A percentile compares a stretch with the other conserved stretches of the same genome.
These are phyloP conservation scores for Tubosaeta brunneosetosa DNA, from an alignment of 768 basidiomycete species.

Conservation along the genomic window DNA sequence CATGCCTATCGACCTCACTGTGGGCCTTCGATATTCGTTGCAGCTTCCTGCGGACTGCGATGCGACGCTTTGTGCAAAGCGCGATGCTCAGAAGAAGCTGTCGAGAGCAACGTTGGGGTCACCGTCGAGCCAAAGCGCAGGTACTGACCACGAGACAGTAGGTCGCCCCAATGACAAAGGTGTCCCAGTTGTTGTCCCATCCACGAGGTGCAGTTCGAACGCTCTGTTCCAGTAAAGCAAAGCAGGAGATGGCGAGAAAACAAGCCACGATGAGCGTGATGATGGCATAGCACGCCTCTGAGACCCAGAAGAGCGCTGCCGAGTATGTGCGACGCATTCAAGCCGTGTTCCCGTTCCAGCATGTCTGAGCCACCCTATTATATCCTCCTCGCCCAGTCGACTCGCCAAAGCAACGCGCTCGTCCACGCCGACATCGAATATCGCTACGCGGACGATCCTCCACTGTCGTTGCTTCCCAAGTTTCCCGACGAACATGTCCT, in stretches of 20 bases:
- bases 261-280: conserved; percentile 48
- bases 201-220: conserved; percentile 57
- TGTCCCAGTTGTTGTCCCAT: conserved; percentile 63
- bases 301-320: conserved; percentile 45
- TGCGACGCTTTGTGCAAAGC: conserved; percentile 63
- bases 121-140: neutral
- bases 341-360: neutral
- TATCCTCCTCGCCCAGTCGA: conserved; percentile 60
- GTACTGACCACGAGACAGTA: conserved; percentile 65
- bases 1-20: conserved; percentile 45
- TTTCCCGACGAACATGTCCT: conserved; percentile 66
- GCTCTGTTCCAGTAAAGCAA: conserved; percentile 65
- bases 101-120: neutral
- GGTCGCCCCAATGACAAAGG: conserved; percentile 62
- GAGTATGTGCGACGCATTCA: conserved; percentile 30
- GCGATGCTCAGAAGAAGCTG: conserved; percentile 56
- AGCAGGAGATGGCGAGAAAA: conserved; percentile 58
- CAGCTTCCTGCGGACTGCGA: conserved; percentile 60
- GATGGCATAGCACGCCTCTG: conserved; percentile 49
- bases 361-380: conserved; percentile 53
- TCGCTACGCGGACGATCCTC: conserved; percentile 76
- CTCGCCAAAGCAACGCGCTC: conserved; percentile 35
- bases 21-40: conserved; percentile 64
- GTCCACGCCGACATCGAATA: conserved; percentile 74
- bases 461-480: conserved; percentile 57